Conservation (phyloP, 192 early-diverging fungal species). For the Borealophlyctis nickersoniae region DNA sequence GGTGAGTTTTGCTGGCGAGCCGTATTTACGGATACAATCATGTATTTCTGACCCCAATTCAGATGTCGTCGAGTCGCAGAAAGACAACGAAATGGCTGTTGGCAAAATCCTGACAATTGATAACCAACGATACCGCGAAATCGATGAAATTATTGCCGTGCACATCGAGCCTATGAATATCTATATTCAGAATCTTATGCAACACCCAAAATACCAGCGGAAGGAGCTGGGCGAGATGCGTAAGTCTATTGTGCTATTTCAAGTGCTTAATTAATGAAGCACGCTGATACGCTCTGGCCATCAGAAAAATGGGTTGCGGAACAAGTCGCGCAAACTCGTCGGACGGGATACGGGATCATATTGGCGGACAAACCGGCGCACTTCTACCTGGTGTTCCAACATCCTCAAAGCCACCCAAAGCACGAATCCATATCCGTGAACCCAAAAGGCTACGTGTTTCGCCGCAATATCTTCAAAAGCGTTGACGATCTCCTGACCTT, state of each 20-base stretch:
- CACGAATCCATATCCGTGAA: conserved; percentile 74
- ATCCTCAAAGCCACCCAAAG: conserved; percentile 56
- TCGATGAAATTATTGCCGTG: conserved; percentile 88
- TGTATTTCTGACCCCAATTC: too few species aligned
- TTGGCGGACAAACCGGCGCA: conserved; percentile 66
- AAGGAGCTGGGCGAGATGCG: conserved; percentile 52
- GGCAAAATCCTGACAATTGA: conserved; percentile 69
- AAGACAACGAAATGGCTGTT: conserved; percentile 69
- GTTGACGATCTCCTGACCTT: conserved; percentile 71
- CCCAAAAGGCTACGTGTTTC: conserved; percentile 73
- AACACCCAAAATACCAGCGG: conserved; percentile 76
- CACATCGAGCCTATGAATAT: conserved; percentile 82
- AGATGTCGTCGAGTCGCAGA: conserved; percentile 70
- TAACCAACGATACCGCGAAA: conserved; percentile 69
- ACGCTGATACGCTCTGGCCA: too few species aligned
- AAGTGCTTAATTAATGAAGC: too few species aligned
- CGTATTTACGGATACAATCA: too few species aligned
- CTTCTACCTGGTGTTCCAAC: conserved; percentile 75
- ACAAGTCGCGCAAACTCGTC: conserved; percentile 54
- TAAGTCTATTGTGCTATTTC: conserved; percentile 49
- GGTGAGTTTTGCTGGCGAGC: conserved; percentile 49
- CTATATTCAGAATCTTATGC: conserved; percentile 66
- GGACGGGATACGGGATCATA: conserved; percentile 81
- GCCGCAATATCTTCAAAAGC: conserved; percentile 62
- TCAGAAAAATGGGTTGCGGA: conserved; percentile 35